Conservation (phyloP, 441 rosid genomes). For the Euphorbia celastroides region DNA sequence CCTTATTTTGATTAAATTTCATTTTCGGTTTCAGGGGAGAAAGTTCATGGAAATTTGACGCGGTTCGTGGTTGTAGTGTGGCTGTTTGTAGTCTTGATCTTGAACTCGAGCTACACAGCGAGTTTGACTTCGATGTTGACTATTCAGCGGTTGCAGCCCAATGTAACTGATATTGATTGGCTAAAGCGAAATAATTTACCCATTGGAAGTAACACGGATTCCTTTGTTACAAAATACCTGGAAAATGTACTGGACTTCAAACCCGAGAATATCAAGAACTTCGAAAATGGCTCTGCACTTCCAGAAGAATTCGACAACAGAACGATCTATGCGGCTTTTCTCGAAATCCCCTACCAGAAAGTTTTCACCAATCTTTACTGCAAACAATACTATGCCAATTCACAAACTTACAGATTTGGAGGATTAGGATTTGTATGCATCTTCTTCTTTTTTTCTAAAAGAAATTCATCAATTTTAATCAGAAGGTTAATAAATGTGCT, state of each 20-base stretch:
- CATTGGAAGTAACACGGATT: constrained; percentile 35
- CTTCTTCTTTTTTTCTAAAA: too few relatives aligned
- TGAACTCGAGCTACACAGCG: constrained; percentile 51
- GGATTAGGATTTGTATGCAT: constrained; percentile 39
- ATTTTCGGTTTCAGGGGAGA: constrained; percentile 32
- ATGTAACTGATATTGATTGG: constrained; percentile 26
- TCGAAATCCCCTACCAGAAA: constrained; percentile 40
- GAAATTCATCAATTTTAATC: neutral
- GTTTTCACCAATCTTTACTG: constrained; percentile 30
- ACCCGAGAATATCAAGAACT: constrained; percentile 19
- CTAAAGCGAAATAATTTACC: constrained; percentile 20
- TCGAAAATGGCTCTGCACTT: constrained; percentile 16
- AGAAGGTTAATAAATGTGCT: neutral
- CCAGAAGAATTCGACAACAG: constrained; percentile 6
- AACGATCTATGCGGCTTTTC: constrained; percentile 39
- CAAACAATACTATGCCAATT: constrained; percentile 23
- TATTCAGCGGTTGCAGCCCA: constrained; percentile 24
- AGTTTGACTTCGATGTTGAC: constrained; percentile 49
- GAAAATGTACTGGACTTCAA: constrained; percentile 22
- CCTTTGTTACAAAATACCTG: constrained; percentile 33
- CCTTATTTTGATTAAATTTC: neutral
- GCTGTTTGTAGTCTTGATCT: constrained; percentile 44
- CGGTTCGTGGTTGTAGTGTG: constrained; percentile 40
- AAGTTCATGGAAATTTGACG: constrained; percentile 28
- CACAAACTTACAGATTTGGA: constrained; percentile 32